Evolutionary conservation across 179 eudicot genomes (phyloP).

Genomic region (Vitellaria paradoxa): DNA sequence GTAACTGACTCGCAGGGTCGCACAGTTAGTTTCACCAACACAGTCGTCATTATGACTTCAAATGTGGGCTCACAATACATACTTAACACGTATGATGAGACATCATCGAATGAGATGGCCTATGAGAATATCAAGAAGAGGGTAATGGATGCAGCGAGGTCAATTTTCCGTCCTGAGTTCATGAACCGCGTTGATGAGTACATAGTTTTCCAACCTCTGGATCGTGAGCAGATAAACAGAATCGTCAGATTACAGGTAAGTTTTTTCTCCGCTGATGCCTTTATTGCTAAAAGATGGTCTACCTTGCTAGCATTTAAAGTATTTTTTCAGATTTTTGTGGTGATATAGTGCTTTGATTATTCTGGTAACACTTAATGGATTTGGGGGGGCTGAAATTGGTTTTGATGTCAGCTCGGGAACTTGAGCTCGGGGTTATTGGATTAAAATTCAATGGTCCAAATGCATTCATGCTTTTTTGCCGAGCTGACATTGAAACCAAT

Average conservation of each 20-base stretch:
- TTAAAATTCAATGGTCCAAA: too few relatives aligned
- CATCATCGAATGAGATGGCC: conserved; percentile 42
- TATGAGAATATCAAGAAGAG: conserved; percentile 76
- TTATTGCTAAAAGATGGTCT: background rate
- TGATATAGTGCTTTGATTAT: background rate
- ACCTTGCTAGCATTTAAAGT: background rate
- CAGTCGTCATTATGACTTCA: conserved; percentile 94
- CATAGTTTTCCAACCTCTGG: conserved; percentile 89
- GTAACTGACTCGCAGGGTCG: conserved; percentile 94
- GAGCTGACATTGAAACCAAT: too few relatives aligned
- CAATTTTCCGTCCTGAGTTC: conserved; percentile 89
- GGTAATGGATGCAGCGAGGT: conserved; percentile 91
- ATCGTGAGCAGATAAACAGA: conserved; percentile 66
- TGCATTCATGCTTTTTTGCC: too few relatives aligned
- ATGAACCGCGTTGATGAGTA: conserved; percentile 96
- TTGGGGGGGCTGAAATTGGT: too few relatives aligned
- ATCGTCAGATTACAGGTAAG: conserved; percentile 83
- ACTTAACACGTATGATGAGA: conserved; percentile 60
- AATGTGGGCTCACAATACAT: conserved; percentile 94
- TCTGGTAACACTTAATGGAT: background rate
- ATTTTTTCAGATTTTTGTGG: background rate
- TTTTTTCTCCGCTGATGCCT: background rate
- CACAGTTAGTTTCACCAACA: conserved; percentile 84
- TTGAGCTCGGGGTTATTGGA: too few relatives aligned
- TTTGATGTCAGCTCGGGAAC: too few relatives aligned